Percentiles rank a stretch among this genome's conserved stretches.
phyloP scores from a whole-genome alignment of 2,329 filamentous ascomycete genomes.

The Pestalotiopsis sp. region DNA sequence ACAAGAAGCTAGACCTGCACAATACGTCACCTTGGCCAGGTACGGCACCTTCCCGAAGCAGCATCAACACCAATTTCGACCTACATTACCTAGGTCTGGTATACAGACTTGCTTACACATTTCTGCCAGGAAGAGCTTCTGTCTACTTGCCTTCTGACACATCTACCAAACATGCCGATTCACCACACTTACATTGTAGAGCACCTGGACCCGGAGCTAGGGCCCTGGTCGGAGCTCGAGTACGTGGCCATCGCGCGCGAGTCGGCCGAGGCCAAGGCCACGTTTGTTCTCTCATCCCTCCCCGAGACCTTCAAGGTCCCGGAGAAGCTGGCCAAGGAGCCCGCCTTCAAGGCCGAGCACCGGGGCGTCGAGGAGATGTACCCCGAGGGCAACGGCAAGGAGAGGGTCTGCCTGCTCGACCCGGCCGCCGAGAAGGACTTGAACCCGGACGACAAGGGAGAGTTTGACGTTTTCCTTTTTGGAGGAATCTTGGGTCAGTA shows the following conservation, averaged over 20 bases:
- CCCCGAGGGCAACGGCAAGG: slow-evolving; percentile 62
- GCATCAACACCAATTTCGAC: neutral
- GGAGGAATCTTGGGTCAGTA: slow-evolving; percentile 86
- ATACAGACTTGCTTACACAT: neutral
- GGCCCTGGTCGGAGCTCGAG: slow-evolving; percentile 91
- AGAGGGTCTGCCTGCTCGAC: slow-evolving; percentile 85
- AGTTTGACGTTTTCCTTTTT: slow-evolving; percentile 91
- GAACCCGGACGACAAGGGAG: slow-evolving; percentile 77
- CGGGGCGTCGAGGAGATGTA: slow-evolving; percentile 85
- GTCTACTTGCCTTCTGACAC: neutral
- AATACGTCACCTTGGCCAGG: slow-evolving; percentile 6
- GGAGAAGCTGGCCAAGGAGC: slow-evolving; percentile 52
- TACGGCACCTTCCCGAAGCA: slow-evolving; percentile 3
- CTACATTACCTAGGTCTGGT: neutral
- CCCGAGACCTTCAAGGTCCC: slow-evolving; percentile 70
- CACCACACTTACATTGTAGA: slow-evolving; percentile 88
- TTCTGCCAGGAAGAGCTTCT: no score
- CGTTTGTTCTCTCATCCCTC: slow-evolving; percentile 83
- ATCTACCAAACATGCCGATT: slow-evolving; percentile 3
- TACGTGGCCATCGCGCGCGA: slow-evolving; percentile 87
- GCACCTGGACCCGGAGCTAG: slow-evolving; percentile 93
- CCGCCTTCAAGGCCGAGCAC: slow-evolving; percentile 72
- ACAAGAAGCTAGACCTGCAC: slow-evolving; percentile 1
- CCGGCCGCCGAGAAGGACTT: slow-evolving; percentile 82
- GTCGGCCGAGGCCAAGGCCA: slow-evolving; percentile 65